These are phyloP conservation scores for Candida schatavii DNA, from an alignment of 805 yeast genomes.

Conservation along the genomic window DNA sequence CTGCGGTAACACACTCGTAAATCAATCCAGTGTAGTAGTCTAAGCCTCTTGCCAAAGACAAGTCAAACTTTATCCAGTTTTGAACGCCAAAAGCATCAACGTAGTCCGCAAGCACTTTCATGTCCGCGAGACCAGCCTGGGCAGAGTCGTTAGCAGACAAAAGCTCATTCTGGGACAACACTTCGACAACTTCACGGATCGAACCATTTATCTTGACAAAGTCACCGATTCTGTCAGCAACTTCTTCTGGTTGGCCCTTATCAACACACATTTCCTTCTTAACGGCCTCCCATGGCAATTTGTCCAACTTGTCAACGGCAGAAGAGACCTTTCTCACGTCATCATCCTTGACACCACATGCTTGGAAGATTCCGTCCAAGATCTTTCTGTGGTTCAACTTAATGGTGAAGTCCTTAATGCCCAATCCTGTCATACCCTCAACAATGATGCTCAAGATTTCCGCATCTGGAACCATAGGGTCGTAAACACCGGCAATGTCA, in stretches of 20 bases:
- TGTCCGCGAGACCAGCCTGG: constrained; percentile 75
- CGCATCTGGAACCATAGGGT: constrained; percentile 94
- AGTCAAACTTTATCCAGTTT: constrained; percentile 72
- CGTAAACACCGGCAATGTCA: constrained; percentile 92
- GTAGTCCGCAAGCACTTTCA: constrained; percentile 70
- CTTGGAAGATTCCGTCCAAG: constrained; percentile 91
- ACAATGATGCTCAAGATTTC: constrained; percentile 79
- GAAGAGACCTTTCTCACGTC: constrained; percentile 91
- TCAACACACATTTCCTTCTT: constrained; percentile 89
- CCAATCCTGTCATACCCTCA: constrained; percentile 80
- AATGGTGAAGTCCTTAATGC: constrained; percentile 84
- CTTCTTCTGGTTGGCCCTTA: constrained; percentile 85
- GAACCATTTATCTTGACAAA: constrained; percentile 84
- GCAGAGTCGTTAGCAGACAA: constrained; percentile 71
- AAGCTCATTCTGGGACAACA: constrained; percentile 54
- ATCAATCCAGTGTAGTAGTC: constrained; percentile 97
- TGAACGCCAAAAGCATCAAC: constrained; percentile 80
- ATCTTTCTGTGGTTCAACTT: constrained; percentile 95
- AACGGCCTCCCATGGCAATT: constrained; percentile 92
- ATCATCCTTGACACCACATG: constrained; percentile 90
- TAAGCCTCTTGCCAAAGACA: constrained; percentile 94
- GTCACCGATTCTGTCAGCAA: constrained; percentile 90
- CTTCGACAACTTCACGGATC: constrained; percentile 57
- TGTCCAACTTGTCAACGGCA: constrained; percentile 96
- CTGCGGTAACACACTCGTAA: constrained; percentile 93